Base-by-base conservation (phyloP, 2,329 filamentous ascomycete genomes). In the Stromatinia cepivora region DNA sequence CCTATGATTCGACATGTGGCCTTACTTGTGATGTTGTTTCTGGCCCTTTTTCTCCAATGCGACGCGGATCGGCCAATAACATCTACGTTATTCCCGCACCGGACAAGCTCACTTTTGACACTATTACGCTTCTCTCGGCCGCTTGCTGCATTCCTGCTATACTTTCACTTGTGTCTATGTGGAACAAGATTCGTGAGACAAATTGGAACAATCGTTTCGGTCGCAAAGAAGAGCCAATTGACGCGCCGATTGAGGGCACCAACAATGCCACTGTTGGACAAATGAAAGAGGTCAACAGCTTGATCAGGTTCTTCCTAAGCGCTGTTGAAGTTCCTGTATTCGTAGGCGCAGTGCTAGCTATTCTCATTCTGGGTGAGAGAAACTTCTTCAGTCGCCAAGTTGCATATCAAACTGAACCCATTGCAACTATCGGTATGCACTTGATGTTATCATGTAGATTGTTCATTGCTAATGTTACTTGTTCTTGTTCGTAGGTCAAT, bases 101-200 rank as follows among this genome's bases (percentile, higher is more conserved):
- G 0, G 72, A 79, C 4, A 80, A 77, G 15, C 79, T 91, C 34
- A 85, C 84, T 0, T 90, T 90, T 74, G 84, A 84, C 59, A 83
- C 87, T 0, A 86, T 82, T 0, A 89, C 86, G 11, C 82, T 91
- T 2, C 79, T 91, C 1, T 84, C 87, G 0, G 87, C 88, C 2
- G 89, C 85, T 2, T 90, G 87, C 70, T 90, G 87, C 70, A 84
- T 91, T 3, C 87, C 88, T 0, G 86, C 88, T 1, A 84, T 90
- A 13, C 78, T 91, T 0, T 88, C 86, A 11, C 78, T 90, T 11
- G 80, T 87, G 0, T 87, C 84, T 0, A 90, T 87, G 78, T 87
- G 85, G 84, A 85, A 87, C 71, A 89, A 88, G 73, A 89, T 91
- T 6, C 77, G 89, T 2, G 84, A 89, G 70, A 83, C 84, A 63